These are phyloP conservation scores for Heritiera fomes DNA, from an alignment of 345 rosid species.

Conservation along the genomic window DNA sequence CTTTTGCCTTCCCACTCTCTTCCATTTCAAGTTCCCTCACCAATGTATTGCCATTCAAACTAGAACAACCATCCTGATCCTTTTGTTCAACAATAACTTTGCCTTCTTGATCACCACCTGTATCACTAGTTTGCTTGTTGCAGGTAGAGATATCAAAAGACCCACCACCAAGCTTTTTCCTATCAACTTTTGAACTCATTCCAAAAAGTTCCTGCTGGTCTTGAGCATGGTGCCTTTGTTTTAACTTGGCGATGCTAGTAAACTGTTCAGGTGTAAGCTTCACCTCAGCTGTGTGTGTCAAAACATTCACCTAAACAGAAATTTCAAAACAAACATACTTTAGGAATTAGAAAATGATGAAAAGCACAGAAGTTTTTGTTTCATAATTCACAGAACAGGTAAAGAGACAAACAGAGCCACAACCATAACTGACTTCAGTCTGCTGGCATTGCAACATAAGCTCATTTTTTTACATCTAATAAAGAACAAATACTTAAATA, in stretches of 20 bases:
- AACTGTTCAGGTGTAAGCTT: slow-evolving; percentile 14
- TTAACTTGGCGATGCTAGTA: slow-evolving; percentile 35
- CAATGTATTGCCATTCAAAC: neutral
- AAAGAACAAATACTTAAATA: neutral
- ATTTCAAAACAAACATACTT: slow-evolving; percentile 1
- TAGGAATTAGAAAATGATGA: neutral
- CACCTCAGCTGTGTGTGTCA: slow-evolving; percentile 55
- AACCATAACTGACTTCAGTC: neutral
- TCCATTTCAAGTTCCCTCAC: neutral
- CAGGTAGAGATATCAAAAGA: neutral
- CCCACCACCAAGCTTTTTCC: neutral
- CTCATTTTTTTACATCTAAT: neutral
- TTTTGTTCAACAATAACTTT: neutral
- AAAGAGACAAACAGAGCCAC: neutral
- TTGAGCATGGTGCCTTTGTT: slow-evolving; percentile 48
- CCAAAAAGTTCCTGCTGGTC: slow-evolving; percentile 56
- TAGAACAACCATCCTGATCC: neutral
- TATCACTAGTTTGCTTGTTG: neutral
- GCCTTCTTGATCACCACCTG: neutral
- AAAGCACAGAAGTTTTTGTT: neutral
- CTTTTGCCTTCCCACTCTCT: slow-evolving; percentile 11
- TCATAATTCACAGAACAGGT: neutral
- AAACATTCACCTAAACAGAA: slow-evolving; percentile 52
- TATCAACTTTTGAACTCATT: slow-evolving; percentile 18
- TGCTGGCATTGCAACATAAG: neutral